Evolutionary conservation across 2,329 filamentous ascomycete genomes (phyloP).

Genomic region (Phyllosticta citrichinensis): DNA sequence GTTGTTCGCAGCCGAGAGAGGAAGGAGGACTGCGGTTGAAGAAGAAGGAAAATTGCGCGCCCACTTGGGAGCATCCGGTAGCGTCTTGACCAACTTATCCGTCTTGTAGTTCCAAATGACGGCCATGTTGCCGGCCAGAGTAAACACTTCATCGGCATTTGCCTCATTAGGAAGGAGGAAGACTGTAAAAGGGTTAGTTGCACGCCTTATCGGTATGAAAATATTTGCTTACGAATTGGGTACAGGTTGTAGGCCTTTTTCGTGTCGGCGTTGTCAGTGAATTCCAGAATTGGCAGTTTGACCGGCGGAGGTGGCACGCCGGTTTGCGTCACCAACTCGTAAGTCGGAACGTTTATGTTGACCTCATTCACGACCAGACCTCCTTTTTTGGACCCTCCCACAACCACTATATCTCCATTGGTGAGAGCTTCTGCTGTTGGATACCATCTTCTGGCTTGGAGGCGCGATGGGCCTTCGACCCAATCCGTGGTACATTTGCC

Average conservation of each 20-base stretch:
- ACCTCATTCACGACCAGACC: slow-evolving; percentile 6
- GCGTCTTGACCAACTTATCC: slow-evolving; percentile 5
- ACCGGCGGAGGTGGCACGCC: background rate
- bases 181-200: background rate
- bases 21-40: slow-evolving; percentile 4
- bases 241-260: slow-evolving; percentile 10
- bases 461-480: background rate
- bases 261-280: slow-evolving; percentile 6
- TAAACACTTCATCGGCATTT: slow-evolving; percentile 8
- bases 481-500: slow-evolving; percentile 9
- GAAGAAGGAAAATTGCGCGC: slow-evolving; percentile 9
- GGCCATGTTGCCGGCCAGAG: slow-evolving; percentile 6
- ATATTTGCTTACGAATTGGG: slow-evolving; percentile 3
- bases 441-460: slow-evolving; percentile 6
- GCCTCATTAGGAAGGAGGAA: slow-evolving; percentile 7
- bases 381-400: slow-evolving; percentile 4
- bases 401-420: slow-evolving; percentile 3
- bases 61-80: background rate
- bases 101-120: slow-evolving; percentile 7
- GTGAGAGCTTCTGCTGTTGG: slow-evolving; percentile 2
- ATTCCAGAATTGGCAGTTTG: slow-evolving; percentile 7
- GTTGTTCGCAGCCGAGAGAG: background rate
- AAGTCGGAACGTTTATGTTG: slow-evolving; percentile 10
- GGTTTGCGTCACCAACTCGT: slow-evolving; percentile 1
- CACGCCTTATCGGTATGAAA: too few species aligned